Evolutionary conservation across 805 yeast genomes (phyloP), one percentile per base, ranked within the genome.

Genomic region (Starmerella vaccinii): DNA sequence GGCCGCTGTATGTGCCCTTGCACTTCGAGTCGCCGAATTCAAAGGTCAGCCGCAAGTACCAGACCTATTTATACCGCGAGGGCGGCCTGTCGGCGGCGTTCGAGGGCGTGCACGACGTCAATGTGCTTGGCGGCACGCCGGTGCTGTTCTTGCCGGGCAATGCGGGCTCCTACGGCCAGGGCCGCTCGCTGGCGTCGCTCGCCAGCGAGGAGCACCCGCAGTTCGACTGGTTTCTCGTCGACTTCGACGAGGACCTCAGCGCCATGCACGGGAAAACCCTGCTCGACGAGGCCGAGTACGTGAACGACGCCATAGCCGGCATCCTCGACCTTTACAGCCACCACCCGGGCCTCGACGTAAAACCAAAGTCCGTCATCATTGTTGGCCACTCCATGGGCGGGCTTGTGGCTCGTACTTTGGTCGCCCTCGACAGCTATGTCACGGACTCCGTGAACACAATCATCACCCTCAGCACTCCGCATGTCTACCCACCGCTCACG

Each of bases 341-440:
- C 19, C 62, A 64, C 1, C 60, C 64, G 7, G 68, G 39, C 34
- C 43, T 46, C 47, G 10, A 40, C 46, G 10, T 43, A 35, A 16
- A 45, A 29, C 92, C 92, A 0, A 63, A 65, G 24, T 83, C 95
- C 0, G 95, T 90, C 1, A 77, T 90, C 0, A 63, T 90, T 0
- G 57, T 90, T 0, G 96, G 87, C 2, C 98, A 90, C 68, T 90
- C 97, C 0, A 90, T 90, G 98, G 98, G 98, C 38, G 98, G 98
- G 2, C 77, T 90, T 16, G 97, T 92, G 1, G 84, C 95, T 3
- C 73, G 97, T 52, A 81, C 86, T 0, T 78, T 89, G 78, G 73
- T 86, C 6, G 80, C 94, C 0, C 67, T 90, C 48, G 83, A 87
- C 1, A 89, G 87, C 61, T 89, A 86, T 63, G 60, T 71, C 1